Conservation (phyloP, 352 stramenopile genomes). For the Pythium scleroteichum region DNA sequence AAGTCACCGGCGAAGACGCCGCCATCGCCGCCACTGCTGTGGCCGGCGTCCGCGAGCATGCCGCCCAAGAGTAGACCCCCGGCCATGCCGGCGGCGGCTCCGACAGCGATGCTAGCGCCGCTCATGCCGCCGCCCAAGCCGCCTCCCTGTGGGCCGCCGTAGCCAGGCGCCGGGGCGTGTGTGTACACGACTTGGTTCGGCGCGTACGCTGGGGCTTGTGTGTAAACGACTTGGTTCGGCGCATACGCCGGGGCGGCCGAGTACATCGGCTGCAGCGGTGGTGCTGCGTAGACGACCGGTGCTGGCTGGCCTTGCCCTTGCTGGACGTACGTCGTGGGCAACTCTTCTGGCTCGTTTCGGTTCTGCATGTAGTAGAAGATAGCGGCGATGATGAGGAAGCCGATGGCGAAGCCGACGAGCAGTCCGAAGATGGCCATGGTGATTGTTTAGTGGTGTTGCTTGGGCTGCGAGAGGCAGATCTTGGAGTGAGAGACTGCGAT, state of each 20-base stretch:
- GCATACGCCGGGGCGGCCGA: neutral
- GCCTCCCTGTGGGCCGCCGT: neutral
- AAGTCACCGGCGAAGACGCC: conserved; percentile 17
- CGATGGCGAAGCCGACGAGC: neutral
- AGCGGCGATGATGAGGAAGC: neutral
- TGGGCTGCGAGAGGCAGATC: neutral
- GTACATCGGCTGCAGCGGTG: neutral
- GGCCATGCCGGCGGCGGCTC: conserved; percentile 7
- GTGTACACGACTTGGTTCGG: conserved; percentile 10
- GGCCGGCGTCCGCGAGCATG: conserved; percentile 10
- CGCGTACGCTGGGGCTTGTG: conserved; percentile 3
- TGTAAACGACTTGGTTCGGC: conserved; percentile 8
- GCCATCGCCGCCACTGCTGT: neutral
- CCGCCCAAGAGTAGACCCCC: conserved; percentile 12
- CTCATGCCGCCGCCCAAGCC: conserved; percentile 3
- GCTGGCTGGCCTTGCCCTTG: neutral
- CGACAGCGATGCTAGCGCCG: conserved; percentile 7
- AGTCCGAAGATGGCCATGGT: neutral
- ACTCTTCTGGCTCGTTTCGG: neutral
- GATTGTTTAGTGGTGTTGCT: neutral
- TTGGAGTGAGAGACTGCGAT: no score
- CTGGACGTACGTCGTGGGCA: conserved; percentile 10
- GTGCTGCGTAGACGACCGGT: neutral
- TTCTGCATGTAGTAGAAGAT: conserved; percentile 7
- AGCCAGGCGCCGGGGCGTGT: neutral